Evolutionary conservation across 768 basidiomycete species (phyloP).

Genomic region (Boletus rubescentipes): DNA sequence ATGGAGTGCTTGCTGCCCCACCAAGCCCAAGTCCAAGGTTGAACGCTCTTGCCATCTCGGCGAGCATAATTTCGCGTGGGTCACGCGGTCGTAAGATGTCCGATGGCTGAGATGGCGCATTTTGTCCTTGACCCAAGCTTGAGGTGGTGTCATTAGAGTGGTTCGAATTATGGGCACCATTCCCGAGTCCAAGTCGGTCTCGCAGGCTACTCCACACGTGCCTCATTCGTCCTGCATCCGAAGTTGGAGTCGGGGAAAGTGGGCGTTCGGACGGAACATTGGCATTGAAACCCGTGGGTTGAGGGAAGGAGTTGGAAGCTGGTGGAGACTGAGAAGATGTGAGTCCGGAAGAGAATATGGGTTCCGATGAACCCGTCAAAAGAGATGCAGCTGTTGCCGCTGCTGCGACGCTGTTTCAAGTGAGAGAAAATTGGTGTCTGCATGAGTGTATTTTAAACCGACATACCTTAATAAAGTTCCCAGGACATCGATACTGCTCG

Average conservation of each 20-base stretch:
- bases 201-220: conserved; percentile 68
- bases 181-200: conserved; percentile 60
- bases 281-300: conserved; percentile 9
- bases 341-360: conserved; percentile 59
- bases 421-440: not conserved
- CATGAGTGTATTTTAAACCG: not conserved
- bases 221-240: conserved; percentile 47
- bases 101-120: conserved; percentile 5
- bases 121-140: conserved; percentile 9
- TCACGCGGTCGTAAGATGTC: conserved; percentile 33
- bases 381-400: conserved; percentile 88
- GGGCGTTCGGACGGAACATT: conserved; percentile 32
- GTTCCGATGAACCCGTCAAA: conserved; percentile 68
- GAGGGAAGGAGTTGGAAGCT: conserved; percentile 13
- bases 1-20: conserved; percentile 11
- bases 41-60: conserved; percentile 81
- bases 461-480: conserved; percentile 78
- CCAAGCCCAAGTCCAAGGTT: conserved; percentile 64
- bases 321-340: conserved; percentile 34
- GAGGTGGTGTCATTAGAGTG: conserved; percentile 10
- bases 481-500: conserved; percentile 77
- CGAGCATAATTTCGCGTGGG: conserved; percentile 69
- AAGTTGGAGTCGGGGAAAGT: conserved; percentile 42
- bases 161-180: conserved; percentile 15
- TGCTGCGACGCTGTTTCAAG: conserved; percentile 70